Conservation (phyloP, 176 grass and related monocot species). For the Phragmites australis region DNA sequence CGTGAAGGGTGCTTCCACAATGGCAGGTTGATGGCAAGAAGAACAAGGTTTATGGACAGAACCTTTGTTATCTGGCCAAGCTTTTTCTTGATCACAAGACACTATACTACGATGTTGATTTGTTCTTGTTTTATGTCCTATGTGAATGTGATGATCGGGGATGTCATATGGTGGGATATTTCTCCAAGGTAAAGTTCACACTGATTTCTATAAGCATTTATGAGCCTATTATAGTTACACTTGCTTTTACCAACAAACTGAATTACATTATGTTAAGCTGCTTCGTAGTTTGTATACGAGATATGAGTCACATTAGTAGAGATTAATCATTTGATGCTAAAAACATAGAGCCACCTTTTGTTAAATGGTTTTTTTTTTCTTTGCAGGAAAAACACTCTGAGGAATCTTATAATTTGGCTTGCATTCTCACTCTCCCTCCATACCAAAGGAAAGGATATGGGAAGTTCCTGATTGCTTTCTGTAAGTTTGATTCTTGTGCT, state of each 20-base stretch:
- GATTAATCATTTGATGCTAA: no score
- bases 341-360: no score
- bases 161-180: slow-evolving; percentile 99
- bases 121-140: slow-evolving; percentile 96
- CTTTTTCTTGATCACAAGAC: slow-evolving; percentile 99
- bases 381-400: slow-evolving; percentile 94
- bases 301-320: no score
- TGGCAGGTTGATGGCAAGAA: slow-evolving; percentile 98
- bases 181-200: slow-evolving; percentile 81
- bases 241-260: background rate
- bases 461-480: slow-evolving; percentile 97
- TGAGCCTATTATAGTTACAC: background rate
- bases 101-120: slow-evolving; percentile 92
- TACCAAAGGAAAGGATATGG: slow-evolving; percentile 99
- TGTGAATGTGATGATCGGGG: slow-evolving; percentile 99
- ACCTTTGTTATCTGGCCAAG: slow-evolving; percentile 97
- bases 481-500: slow-evolving; percentile 53
- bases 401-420: slow-evolving; percentile 96
- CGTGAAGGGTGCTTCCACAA: slow-evolving; percentile 11
- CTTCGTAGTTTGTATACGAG: no score
- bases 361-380: slow-evolving; percentile 38
- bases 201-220: background rate
- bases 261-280: no score
- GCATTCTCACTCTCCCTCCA: slow-evolving; percentile 98
- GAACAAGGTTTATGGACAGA: slow-evolving; percentile 97